Base-by-base conservation (phyloP, 768 basidiomycete species). In the Candolleomyces efflorescens region DNA sequence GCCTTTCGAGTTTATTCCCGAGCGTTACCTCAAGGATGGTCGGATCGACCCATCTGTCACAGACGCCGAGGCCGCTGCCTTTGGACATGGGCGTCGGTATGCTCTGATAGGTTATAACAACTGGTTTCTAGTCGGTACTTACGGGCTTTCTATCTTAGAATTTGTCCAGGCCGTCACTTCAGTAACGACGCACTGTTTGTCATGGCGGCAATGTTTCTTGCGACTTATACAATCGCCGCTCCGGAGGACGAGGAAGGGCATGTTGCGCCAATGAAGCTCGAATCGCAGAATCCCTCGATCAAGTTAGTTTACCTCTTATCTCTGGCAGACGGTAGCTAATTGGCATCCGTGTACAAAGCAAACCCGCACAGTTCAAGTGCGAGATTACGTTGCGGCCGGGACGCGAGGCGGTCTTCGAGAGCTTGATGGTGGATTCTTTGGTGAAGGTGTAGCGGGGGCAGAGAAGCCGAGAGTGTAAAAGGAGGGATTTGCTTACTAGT, bases 401-500 rank as follows among this genome's bases (percentile, higher is more conserved):
- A 32, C 32, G 32, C 32, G 32, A 32, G 1, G 69, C 67, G 22
- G 64, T 61, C 2, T 84, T 82, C 53, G 81, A 83, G 64, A 64
- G 69, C 45, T 64, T 65, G 24, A 70, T 76, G 1, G 48, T 77
- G n/a, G 62, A 60, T 4, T 65, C 65, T 0, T 60, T 84, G 57
- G 65, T 60, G 3, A 68, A 44, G n/a, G n/a, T n/a, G 53, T 64
- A 3, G 57, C 71, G 39, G 80, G 79, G 3, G 63, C 77, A 7
- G 66, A 72, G 17, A 59, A 65, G 13, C 64, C 59, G 38, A 62
- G 58, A 0, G 68, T 83, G 20, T 70, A 55, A 18, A 64, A 67
- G 27, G 80, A 79, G 62, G 74, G 71, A 4, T 84, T 81, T 64
- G 69, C 63, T 7, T 82, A 82, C 59, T 82, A 24, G 64, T n/a